Base-by-base conservation (phyloP, 2,329 filamentous ascomycete genomes). In the Cyclaneusma minus region DNA sequence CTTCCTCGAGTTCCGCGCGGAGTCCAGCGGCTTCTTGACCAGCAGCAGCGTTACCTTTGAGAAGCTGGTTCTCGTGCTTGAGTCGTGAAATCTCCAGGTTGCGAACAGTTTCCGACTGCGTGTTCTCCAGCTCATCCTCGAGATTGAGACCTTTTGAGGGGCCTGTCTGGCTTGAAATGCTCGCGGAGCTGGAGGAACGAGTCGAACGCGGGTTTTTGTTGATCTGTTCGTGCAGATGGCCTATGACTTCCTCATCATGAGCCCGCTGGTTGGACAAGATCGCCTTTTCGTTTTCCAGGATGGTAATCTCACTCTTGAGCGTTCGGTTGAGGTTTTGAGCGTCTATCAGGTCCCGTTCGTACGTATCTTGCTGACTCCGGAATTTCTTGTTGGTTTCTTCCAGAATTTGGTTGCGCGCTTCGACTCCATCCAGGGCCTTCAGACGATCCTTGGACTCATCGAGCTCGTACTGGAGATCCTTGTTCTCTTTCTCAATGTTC, bases 211-310 rank as follows among this genome's bases (percentile, higher is more conserved):
- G 21, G 9, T 15, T 12, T 11, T 41, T 21, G 10, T 58, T 54
- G 16, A 68, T 40, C 40, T 70, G 65, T 39, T 75, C 68, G 40
- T 74, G 64, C 11, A 75, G 56, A 21, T 74, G 66, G 27, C 46
- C 47, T 23, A 56, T 52, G 23, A 48, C 49, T 31, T 53, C 50
- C 37, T 60, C 55, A 31, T 60, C 56, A 29, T 55, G 50, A 27
- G 54, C 48, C 33, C 56, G 38, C 10, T 35, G 30, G n/a, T 38
- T 32, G 15, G 41, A 30, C 7, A 38, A 29, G 6, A 27, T 22
- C 13, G 35, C 35, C 12, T 61, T 44, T 24, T 64, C 57, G 24
- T 55, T 55, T 31, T 63, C 48, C 14, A 64, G 43, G 36, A 53
- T 51, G 31, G 52, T 54, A 43, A 58, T 59, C 35, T 60, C 55